phyloP scores from a whole-genome alignment of 139 green algal genomes.

The Eudorina sp. region DNA sequence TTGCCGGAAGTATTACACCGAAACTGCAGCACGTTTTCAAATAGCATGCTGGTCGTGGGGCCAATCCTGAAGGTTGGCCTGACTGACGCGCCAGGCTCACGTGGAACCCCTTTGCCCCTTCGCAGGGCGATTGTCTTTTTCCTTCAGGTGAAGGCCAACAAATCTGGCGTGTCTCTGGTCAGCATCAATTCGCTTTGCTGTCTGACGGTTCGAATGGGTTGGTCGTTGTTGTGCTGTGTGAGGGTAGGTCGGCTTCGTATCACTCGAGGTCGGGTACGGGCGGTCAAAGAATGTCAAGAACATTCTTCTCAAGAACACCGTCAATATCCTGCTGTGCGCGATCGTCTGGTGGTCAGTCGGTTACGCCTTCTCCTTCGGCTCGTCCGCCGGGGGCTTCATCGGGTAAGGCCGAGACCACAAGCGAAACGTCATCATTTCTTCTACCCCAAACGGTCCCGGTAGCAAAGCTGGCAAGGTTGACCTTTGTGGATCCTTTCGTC shows the following conservation, averaged over 20 bases:
- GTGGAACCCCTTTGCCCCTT: not conserved
- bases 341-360: constrained; percentile 76
- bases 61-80: not conserved
- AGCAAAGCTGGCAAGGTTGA: too few species aligned
- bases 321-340: constrained; percentile 58
- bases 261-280: constrained; percentile 60
- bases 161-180: not conserved
- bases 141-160: constrained; percentile 53
- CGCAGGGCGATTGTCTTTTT: constrained; percentile 68
- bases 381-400: constrained; percentile 61
- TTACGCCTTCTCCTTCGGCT: constrained; percentile 77
- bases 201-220: not conserved
- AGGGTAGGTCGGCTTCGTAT: constrained; percentile 58
- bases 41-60: not conserved
- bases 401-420: constrained; percentile 68
- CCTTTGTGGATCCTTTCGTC: too few species aligned
- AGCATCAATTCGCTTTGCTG: not conserved
- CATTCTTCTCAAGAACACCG: constrained; percentile 67
- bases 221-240: not conserved
- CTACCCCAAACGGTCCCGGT: too few species aligned
- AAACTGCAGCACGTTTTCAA: not conserved
- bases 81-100: not conserved
- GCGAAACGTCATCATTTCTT: too few species aligned
- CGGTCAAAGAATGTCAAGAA: constrained; percentile 67
- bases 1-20: not conserved